A percentile compares a stretch with the other conserved stretches of the same genome.
Conservation (phyloP, 2,329 filamentous ascomycete genomes). For the Sphaerulina vaccinii region DNA sequence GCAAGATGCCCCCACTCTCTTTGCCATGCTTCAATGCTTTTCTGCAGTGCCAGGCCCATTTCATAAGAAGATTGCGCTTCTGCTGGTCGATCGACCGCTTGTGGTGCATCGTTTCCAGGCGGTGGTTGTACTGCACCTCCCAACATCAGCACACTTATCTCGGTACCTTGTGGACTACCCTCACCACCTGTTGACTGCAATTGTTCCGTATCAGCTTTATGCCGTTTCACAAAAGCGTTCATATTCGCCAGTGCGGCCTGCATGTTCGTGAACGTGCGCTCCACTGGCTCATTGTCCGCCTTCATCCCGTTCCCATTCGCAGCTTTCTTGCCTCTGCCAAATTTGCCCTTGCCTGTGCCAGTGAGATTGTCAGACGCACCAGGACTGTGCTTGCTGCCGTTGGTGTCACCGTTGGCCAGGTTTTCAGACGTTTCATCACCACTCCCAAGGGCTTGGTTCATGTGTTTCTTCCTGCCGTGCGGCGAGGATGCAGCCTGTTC, state of each 20-base stretch:
- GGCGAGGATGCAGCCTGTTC: constrained; percentile 54
- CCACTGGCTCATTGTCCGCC: constrained; percentile 21
- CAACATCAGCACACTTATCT: constrained; percentile 8
- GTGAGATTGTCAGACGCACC: constrained; percentile 49
- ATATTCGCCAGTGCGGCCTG: constrained; percentile 23
- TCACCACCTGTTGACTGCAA: constrained; percentile 7
- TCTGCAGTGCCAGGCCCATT: not conserved
- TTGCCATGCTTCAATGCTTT: not conserved
- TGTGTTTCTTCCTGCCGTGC: constrained; percentile 31
- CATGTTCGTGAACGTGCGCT: constrained; percentile 30
- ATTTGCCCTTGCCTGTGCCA: constrained; percentile 37
- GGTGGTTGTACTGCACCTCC: constrained; percentile 14
- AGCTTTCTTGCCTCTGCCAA: constrained; percentile 32
- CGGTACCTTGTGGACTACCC: constrained; percentile 6
- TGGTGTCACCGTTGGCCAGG: constrained; percentile 44
- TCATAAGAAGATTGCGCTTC: constrained; percentile 28
- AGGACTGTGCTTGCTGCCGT: constrained; percentile 26
- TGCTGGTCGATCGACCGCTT: constrained; percentile 26
- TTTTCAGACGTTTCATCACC: constrained; percentile 29
- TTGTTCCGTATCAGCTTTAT: constrained; percentile 18
- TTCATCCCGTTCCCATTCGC: constrained; percentile 21
- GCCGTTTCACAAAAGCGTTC: constrained; percentile 20
- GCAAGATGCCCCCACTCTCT: not conserved
- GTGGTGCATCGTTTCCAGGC: constrained; percentile 2
- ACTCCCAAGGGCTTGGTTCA: constrained; percentile 33